Percentiles rank a stretch among this genome's conserved stretches.
Evolutionary conservation across 1,284 basidiomycete genomes (phyloP).

Genomic region (Ustilago vetiveriae): DNA sequence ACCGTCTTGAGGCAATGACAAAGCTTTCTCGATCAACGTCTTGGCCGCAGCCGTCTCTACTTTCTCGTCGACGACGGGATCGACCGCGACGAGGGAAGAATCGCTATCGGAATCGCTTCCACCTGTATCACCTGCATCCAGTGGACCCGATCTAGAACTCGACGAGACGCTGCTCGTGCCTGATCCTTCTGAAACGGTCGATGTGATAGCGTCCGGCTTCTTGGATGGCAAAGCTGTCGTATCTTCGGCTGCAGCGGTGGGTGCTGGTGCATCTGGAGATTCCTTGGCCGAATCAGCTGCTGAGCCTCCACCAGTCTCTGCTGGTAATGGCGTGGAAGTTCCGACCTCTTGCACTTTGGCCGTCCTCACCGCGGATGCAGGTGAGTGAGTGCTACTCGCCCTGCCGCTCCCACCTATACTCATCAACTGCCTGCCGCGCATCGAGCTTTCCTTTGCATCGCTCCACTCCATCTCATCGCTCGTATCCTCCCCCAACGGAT

Average conservation of each 20-base stretch:
- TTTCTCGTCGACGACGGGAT: not conserved
- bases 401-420: constrained; percentile 9
- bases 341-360: constrained; percentile 13
- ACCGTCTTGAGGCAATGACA: not conserved
- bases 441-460: constrained; percentile 43
- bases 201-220: not conserved
- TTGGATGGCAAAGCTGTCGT: not conserved
- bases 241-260: not conserved
- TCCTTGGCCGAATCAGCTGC: not conserved
- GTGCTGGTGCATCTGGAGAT: not conserved
- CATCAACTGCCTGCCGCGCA: constrained; percentile 17
- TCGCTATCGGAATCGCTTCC: constrained; percentile 36
- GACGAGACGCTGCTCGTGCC: constrained; percentile 31
- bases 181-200: constrained; percentile 15
- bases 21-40: not conserved
- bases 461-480: constrained; percentile 57
- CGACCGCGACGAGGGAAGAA: constrained; percentile 3
- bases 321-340: constrained; percentile 1
- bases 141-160: constrained; percentile 22
- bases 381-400: constrained; percentile 16
- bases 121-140: constrained; percentile 21
- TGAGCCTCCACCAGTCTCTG: not conserved
- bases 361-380: constrained; percentile 1
- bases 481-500: constrained; percentile 50
- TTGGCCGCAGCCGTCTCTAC: not conserved